These are phyloP conservation scores for Fusarium nodosum DNA, from an alignment of 2,329 filamentous ascomycete genomes.

Conservation along the genomic window DNA sequence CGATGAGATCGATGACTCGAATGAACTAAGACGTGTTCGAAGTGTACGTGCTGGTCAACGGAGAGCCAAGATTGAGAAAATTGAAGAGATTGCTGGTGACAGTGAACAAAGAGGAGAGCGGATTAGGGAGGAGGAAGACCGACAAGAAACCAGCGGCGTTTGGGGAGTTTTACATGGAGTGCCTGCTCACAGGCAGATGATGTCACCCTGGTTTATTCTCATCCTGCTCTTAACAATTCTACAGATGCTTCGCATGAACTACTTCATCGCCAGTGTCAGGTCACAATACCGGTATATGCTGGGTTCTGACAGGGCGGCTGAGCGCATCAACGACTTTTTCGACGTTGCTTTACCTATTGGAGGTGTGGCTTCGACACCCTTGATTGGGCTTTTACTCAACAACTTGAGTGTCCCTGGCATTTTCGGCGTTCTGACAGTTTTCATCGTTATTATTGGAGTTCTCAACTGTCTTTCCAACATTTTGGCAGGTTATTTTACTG, in stretches of 20 bases:
- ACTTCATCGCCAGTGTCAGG: slow-evolving; percentile 75
- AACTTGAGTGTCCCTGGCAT: slow-evolving; percentile 72
- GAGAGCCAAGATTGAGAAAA: slow-evolving; percentile 70
- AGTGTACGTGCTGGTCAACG: slow-evolving; percentile 64
- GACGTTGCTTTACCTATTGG: slow-evolving; percentile 72
- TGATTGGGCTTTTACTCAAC: slow-evolving; percentile 79
- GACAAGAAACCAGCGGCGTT: slow-evolving; percentile 72
- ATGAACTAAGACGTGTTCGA: slow-evolving; percentile 60
- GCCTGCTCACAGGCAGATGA: slow-evolving; percentile 74
- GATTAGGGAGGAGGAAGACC: slow-evolving; percentile 68
- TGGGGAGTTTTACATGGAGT: slow-evolving; percentile 80
- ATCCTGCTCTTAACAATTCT: slow-evolving; percentile 74
- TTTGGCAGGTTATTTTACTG: slow-evolving; percentile 75
- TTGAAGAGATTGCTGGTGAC: slow-evolving; percentile 73
- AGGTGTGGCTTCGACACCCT: slow-evolving; percentile 76
- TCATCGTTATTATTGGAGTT: slow-evolving; percentile 70
- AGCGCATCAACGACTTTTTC: slow-evolving; percentile 59
- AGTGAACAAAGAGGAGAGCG: slow-evolving; percentile 68
- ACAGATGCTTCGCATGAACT: slow-evolving; percentile 78
- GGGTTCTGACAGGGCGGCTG: slow-evolving; percentile 58
- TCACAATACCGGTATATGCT: slow-evolving; percentile 79
- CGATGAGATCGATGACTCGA: slow-evolving; percentile 63
- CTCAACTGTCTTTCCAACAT: slow-evolving; percentile 74
- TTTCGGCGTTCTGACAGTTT: slow-evolving; percentile 68
- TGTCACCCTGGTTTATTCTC: slow-evolving; percentile 78